Conservation (phyloP, 1,284 basidiomycete species). For the Cryptococcus hybrid region DNA sequence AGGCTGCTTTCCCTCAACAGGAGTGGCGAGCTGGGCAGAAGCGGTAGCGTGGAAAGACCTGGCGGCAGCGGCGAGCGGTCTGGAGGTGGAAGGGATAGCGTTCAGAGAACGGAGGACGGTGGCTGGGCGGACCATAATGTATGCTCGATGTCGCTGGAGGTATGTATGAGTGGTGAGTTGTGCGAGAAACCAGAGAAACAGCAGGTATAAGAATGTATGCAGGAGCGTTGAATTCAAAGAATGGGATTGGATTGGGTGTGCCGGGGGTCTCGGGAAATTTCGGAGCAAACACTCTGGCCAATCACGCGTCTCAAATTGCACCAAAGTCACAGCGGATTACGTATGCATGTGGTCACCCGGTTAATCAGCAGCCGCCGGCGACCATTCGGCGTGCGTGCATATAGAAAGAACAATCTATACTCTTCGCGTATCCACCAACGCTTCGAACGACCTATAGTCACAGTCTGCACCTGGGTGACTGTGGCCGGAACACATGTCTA, state of each 20-base stretch:
- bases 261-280: background rate
- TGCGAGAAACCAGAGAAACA: background rate
- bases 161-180: background rate
- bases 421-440: background rate
- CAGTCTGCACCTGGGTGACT: background rate
- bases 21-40: constrained; percentile 27
- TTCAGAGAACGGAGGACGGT: constrained; percentile 70
- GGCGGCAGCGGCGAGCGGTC: constrained; percentile 9
- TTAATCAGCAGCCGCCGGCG: too few species aligned
- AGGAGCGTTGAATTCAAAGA: background rate
- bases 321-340: background rate
- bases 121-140: constrained; percentile 47
- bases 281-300: background rate
- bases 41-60: constrained; percentile 36
- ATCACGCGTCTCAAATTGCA: background rate
- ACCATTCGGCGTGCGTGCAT: too few species aligned
- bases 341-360: background rate
- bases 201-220: background rate
- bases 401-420: background rate
- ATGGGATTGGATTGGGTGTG: background rate
- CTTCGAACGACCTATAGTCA: background rate
- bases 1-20: constrained; percentile 46
- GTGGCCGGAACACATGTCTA: background rate
- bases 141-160: background rate
- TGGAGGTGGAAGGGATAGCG: constrained; percentile 55